Evolutionary conservation across 2,329 filamentous ascomycete genomes (phyloP).

Genomic region (Aspergillus piperis): DNA sequence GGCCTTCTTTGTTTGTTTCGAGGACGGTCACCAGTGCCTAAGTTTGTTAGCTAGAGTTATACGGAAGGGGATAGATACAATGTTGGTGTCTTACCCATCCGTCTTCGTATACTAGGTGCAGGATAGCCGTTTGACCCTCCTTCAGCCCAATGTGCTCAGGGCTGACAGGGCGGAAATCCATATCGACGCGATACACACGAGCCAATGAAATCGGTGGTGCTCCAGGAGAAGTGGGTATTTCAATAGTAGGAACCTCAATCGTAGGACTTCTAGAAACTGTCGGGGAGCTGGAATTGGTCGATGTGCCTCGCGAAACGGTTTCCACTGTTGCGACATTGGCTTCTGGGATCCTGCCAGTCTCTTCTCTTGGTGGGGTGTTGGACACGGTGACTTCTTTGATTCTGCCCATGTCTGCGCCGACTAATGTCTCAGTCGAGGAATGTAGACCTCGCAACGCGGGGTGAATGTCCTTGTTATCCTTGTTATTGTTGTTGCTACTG

Average conservation of each 20-base stretch:
- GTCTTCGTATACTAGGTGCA: conserved; percentile 8
- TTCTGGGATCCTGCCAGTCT: conserved; percentile 2
- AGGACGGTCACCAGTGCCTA: conserved; percentile 3
- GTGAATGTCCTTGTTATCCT: background rate
- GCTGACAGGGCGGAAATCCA: conserved; percentile 4
- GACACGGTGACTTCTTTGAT: conserved; percentile 1
- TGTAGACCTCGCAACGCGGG: background rate
- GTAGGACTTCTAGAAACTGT: conserved; percentile 1
- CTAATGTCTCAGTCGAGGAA: conserved; percentile 4
- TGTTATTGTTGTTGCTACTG: too few species aligned
- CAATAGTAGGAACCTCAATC: background rate
- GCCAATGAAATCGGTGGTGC: conserved; percentile 1
- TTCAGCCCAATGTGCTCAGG: conserved; percentile 5
- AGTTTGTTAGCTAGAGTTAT: background rate
- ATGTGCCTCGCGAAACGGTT: background rate
- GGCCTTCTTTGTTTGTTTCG: conserved; percentile 2
- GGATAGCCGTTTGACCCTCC: conserved; percentile 2
- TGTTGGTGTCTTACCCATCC: background rate
- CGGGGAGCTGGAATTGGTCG: background rate
- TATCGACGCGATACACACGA: background rate
- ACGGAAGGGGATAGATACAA: background rate
- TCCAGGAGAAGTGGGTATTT: background rate
- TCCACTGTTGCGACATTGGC: conserved; percentile 5
- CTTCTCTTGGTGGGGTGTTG: background rate
- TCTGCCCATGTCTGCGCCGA: conserved; percentile 1